These are phyloP conservation scores for Coriaria nepalensis DNA, from an alignment of 306 rosid genomes.

Conservation along the genomic window DNA sequence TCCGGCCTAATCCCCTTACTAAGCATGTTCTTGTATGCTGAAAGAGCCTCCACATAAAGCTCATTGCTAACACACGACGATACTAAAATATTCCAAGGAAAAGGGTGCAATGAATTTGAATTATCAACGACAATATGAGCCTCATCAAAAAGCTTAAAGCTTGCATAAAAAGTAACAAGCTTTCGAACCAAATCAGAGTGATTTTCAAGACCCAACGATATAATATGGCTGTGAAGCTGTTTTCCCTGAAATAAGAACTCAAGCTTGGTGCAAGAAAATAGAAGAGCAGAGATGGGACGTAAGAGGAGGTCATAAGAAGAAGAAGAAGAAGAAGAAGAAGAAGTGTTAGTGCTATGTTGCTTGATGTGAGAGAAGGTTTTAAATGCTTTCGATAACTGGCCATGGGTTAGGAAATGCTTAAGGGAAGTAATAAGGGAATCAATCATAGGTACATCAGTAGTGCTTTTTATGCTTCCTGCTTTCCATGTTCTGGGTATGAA, in stretches of 20 bases:
- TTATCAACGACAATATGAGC: slow-evolving; percentile 37
- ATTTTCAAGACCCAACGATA: slow-evolving; percentile 40
- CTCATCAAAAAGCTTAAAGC: slow-evolving; percentile 29
- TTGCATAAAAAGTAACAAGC: slow-evolving; percentile 50
- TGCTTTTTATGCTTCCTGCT: slow-evolving; percentile 16
- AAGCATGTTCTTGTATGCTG: slow-evolving; percentile 53
- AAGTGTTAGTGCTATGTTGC: slow-evolving; percentile 4
- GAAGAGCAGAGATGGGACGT: slow-evolving; percentile 42
- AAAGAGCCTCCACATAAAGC: slow-evolving; percentile 37
- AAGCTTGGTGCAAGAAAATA: slow-evolving; percentile 33
- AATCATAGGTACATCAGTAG: slow-evolving; percentile 36
- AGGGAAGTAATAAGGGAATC: slow-evolving; percentile 41
- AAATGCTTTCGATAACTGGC: slow-evolving; percentile 50
- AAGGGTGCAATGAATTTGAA: slow-evolving; percentile 38
- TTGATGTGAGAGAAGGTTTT: slow-evolving; percentile 33
- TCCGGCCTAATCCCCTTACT: slow-evolving; percentile 43
- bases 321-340: slow-evolving; percentile 14
- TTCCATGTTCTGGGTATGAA: slow-evolving; percentile 50
- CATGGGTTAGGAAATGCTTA: slow-evolving; percentile 28
- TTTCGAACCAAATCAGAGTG: slow-evolving; percentile 48
- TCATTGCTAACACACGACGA: slow-evolving; percentile 47
- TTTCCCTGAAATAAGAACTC: slow-evolving; percentile 41
- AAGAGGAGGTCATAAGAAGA: slow-evolving; percentile 25
- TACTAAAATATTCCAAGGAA: slow-evolving; percentile 71
- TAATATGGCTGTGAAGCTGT: slow-evolving; percentile 57